Evolutionary conservation across 2,329 filamentous ascomycete genomes (phyloP).

Genomic region (Apiospora saccharicola): DNA sequence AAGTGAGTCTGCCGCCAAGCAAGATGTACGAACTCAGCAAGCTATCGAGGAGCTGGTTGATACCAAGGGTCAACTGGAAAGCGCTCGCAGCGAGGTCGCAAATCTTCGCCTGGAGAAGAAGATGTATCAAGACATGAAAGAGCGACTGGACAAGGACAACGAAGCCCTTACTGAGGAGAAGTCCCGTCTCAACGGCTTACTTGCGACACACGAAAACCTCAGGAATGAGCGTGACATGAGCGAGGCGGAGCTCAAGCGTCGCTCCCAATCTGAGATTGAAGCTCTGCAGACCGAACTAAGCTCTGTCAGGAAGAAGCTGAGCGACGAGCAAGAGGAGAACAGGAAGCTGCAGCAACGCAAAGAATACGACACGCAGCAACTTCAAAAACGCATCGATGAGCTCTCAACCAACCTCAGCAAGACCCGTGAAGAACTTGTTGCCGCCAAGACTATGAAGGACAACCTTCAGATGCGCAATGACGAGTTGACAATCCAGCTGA

Average conservation of each 20-base stretch:
- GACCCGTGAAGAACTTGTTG: slow-evolving; percentile 85
- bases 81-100: slow-evolving; percentile 86
- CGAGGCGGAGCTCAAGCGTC: slow-evolving; percentile 82
- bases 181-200: slow-evolving; percentile 79
- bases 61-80: slow-evolving; percentile 80
- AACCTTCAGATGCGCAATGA: slow-evolving; percentile 89
- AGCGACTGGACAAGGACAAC: slow-evolving; percentile 86
- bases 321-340: slow-evolving; percentile 81
- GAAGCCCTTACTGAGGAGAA: slow-evolving; percentile 86
- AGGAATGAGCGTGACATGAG: slow-evolving; percentile 90
- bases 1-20: slow-evolving; percentile 84
- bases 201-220: slow-evolving; percentile 85
- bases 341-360: slow-evolving; percentile 85
- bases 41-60: slow-evolving; percentile 93
- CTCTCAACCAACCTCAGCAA: slow-evolving; percentile 81
- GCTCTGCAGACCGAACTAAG: slow-evolving; percentile 80
- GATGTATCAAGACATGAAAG: slow-evolving; percentile 92
- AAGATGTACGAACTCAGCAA: slow-evolving; percentile 89
- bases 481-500: slow-evolving; percentile 86
- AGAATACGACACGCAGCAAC: slow-evolving; percentile 88
- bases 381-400: slow-evolving; percentile 91
- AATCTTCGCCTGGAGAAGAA: slow-evolving; percentile 96
- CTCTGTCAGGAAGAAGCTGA: slow-evolving; percentile 81
- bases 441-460: slow-evolving; percentile 85
- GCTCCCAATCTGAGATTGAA: slow-evolving; percentile 81